Evolutionary conservation across 1,284 basidiomycete genomes (phyloP).

Genomic region (Coniferiporia weirii): DNA sequence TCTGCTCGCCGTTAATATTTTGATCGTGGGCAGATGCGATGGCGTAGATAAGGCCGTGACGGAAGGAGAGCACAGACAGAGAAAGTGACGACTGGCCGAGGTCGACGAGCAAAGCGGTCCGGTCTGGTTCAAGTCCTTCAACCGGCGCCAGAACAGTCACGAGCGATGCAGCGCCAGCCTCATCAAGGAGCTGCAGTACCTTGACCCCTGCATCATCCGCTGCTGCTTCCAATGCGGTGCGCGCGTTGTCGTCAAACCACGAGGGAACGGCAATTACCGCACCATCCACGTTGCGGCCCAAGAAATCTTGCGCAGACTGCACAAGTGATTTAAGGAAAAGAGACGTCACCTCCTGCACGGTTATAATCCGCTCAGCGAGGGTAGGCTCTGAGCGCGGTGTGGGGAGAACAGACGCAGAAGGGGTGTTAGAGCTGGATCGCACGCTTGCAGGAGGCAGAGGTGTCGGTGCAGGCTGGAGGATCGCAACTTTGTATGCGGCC

Average conservation of each 20-base stretch:
- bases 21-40: slow-evolving; percentile 45
- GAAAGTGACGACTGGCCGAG: slow-evolving; percentile 63
- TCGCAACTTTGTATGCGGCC: slow-evolving; percentile 84
- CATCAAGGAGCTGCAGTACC: slow-evolving; percentile 83
- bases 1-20: slow-evolving; percentile 52
- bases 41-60: slow-evolving; percentile 59
- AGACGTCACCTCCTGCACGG: slow-evolving; percentile 80
- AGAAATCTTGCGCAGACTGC: slow-evolving; percentile 87
- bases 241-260: slow-evolving; percentile 70
- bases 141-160: slow-evolving; percentile 46
- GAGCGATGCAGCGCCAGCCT: slow-evolving; percentile 73
- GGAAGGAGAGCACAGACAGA: slow-evolving; percentile 58
- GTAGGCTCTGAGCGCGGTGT: slow-evolving; percentile 81
- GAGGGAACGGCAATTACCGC: slow-evolving; percentile 83
- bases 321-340: slow-evolving; percentile 86
- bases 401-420: slow-evolving; percentile 62
- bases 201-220: slow-evolving; percentile 79
- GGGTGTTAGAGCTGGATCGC: slow-evolving; percentile 49
- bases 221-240: slow-evolving; percentile 66
- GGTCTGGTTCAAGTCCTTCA: slow-evolving; percentile 43
- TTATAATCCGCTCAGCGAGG: slow-evolving; percentile 70
- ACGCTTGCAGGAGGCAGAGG: slow-evolving; percentile 37
- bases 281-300: slow-evolving; percentile 78
- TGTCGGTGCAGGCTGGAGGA: slow-evolving; percentile 69
- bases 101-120: slow-evolving; percentile 69